A percentile compares a stretch with the other conserved stretches of the same genome.
phyloP scores from a whole-genome alignment of 192 early-diverging fungal species.

The Linnemannia hyalina region DNA sequence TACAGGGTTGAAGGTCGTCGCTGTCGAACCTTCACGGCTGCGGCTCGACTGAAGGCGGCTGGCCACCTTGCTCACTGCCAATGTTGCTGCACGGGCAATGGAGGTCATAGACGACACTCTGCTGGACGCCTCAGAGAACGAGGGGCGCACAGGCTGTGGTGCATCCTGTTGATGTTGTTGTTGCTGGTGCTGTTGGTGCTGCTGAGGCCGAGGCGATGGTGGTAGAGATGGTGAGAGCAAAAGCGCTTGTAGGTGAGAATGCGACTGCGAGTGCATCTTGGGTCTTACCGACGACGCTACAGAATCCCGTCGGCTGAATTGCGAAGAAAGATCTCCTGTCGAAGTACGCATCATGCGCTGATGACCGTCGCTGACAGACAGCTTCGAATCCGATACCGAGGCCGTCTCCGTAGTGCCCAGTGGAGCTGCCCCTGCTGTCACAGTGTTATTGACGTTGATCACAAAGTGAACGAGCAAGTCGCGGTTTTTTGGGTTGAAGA shows the following conservation, averaged over 20 bases:
- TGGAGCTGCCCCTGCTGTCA: not conserved
- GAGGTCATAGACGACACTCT: constrained; percentile 52
- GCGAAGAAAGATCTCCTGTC: constrained; percentile 8
- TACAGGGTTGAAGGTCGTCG: not conserved
- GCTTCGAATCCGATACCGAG: not conserved
- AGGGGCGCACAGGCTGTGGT: constrained; percentile 2
- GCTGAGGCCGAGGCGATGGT: not conserved
- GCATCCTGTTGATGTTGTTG: not conserved
- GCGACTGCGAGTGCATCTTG: constrained; percentile 23
- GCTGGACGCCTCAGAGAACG: constrained; percentile 32
- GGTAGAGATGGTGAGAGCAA: constrained; percentile 22
- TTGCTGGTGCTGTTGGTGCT: not conserved
- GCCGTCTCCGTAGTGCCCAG: not conserved
- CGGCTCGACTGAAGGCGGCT: constrained; percentile 27
- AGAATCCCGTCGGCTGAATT: not conserved
- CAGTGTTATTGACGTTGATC: constrained; percentile 26
- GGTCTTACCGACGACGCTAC: not conserved
- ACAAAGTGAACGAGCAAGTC: constrained; percentile 60
- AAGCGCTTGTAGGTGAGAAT: constrained; percentile 43
- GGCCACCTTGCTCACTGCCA: constrained; percentile 45
- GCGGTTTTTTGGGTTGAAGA: constrained; percentile 57
- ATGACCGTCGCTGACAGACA: not conserved
- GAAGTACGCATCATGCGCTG: constrained; percentile 4
- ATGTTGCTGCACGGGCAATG: constrained; percentile 41
- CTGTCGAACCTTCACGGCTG: constrained; percentile 20